Percentiles rank a stretch among this genome's conserved stretches.
Evolutionary conservation across 495 filamentous ascomycete species (phyloP).

Genomic region (Friedmanniomyces endolithicus): DNA sequence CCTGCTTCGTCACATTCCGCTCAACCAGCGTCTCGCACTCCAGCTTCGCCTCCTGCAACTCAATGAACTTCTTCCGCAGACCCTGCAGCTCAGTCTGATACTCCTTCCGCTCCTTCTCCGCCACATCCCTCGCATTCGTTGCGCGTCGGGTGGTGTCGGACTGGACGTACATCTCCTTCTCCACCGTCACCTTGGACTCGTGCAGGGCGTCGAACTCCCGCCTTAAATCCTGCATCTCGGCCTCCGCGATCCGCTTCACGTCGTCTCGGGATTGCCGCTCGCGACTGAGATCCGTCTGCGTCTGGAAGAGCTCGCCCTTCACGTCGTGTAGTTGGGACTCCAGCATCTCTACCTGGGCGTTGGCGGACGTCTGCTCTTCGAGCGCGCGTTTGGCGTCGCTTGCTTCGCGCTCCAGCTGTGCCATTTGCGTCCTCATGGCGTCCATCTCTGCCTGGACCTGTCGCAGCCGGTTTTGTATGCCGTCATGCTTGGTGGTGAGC

Average conservation of each 20-base stretch:
- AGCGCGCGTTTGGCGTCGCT: conserved; percentile 77
- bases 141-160: conserved; percentile 86
- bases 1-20: conserved; percentile 60
- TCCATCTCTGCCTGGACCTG: conserved; percentile 81
- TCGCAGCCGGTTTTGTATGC: conserved; percentile 60
- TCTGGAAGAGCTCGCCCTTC: conserved; percentile 69
- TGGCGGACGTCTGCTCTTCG: conserved; percentile 78
- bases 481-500: conserved; percentile 64
- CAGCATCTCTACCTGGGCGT: conserved; percentile 76
- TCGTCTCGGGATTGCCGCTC: conserved; percentile 95
- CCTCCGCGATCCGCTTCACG: conserved; percentile 79
- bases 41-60: conserved; percentile 71
- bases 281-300: conserved; percentile 77
- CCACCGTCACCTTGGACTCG: conserved; percentile 90
- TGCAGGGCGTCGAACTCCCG: conserved; percentile 81
- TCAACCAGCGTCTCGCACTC: conserved; percentile 73
- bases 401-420: conserved; percentile 74
- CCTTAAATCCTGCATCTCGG: conserved; percentile 68
- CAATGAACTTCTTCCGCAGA: conserved; percentile 67
- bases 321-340: conserved; percentile 80
- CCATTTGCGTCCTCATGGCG: conserved; percentile 70
- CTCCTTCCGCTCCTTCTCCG: conserved; percentile 79
- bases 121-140: conserved; percentile 61
- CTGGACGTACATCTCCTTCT: conserved; percentile 97
- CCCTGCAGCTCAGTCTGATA: conserved; percentile 73